These are phyloP conservation scores for Aspergillus sp. DNA, from an alignment of 2,329 filamentous ascomycete species.

Conservation along the genomic window DNA sequence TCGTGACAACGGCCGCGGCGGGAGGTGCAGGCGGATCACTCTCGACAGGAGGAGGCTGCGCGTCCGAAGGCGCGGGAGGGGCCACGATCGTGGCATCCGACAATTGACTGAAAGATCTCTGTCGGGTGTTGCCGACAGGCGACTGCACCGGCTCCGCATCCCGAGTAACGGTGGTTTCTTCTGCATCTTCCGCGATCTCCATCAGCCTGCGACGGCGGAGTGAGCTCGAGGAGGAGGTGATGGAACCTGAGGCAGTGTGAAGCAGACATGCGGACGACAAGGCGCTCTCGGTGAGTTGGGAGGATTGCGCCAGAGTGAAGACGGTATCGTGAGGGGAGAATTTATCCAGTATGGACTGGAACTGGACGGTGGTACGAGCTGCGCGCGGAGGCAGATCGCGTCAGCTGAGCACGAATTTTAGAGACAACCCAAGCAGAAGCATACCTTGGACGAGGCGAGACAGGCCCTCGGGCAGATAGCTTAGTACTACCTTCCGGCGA, in stretches of 20 bases:
- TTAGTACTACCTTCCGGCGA: slow-evolving; percentile 85
- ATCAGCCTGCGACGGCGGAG: slow-evolving; percentile 74
- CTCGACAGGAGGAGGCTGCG: slow-evolving; percentile 3
- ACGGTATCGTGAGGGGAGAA: slow-evolving; percentile 86
- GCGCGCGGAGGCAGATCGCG: slow-evolving; percentile 16
- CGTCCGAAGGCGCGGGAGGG: slow-evolving; percentile 19
- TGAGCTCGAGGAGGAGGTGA: slow-evolving; percentile 80
- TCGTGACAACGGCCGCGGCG: background rate
- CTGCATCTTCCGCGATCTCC: slow-evolving; percentile 91
- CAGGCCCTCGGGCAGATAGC: slow-evolving; percentile 86
- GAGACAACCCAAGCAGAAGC: slow-evolving; percentile 25
- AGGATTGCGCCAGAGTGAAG: slow-evolving; percentile 71
- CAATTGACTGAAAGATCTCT: slow-evolving; percentile 30
- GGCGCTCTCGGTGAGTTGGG: slow-evolving; percentile 82
- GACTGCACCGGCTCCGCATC: slow-evolving; percentile 39
- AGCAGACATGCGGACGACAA: slow-evolving; percentile 86
- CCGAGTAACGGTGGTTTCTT: slow-evolving; percentile 68
- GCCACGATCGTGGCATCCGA: slow-evolving; percentile 38
- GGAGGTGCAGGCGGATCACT: slow-evolving; percentile 21
- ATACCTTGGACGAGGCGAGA: slow-evolving; percentile 90
- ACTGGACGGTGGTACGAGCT: slow-evolving; percentile 79
- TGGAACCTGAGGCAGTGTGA: slow-evolving; percentile 82
- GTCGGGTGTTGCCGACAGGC: slow-evolving; percentile 19
- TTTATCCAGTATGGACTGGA: slow-evolving; percentile 60
- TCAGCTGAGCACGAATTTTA: background rate